These are phyloP conservation scores for Vaccinium myrtillus DNA, from an alignment of 148 eudicot species.

Conservation along the genomic window DNA sequence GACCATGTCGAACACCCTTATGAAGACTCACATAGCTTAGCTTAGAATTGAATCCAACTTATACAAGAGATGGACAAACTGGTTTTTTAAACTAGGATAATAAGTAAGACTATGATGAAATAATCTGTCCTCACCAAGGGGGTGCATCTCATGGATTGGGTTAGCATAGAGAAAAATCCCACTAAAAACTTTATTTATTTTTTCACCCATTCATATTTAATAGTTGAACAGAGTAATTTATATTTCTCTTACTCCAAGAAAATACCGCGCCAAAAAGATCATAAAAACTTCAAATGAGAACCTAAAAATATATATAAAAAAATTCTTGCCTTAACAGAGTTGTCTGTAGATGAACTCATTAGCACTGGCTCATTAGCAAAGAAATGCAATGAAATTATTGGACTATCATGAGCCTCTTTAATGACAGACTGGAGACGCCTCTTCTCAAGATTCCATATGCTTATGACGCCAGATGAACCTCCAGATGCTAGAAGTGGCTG, in stretches of 20 bases:
- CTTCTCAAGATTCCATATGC: constrained; percentile 98
- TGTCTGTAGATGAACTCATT: constrained; percentile 93
- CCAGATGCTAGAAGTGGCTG: constrained; percentile 97
- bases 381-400: constrained; percentile 85
- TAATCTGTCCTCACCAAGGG: background rate
- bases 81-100: background rate
- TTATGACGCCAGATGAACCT: constrained; percentile 93
- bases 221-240: background rate
- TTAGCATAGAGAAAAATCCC: background rate
- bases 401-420: constrained; percentile 84
- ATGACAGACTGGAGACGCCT: constrained; percentile 91
- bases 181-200: background rate
- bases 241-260: background rate
- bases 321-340: constrained; percentile 69
- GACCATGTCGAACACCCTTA: background rate
- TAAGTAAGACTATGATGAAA: background rate
- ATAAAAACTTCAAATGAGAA: background rate
- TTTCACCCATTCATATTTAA: background rate
- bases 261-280: background rate
- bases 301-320: background rate
- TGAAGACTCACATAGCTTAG: background rate
- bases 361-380: constrained; percentile 90
- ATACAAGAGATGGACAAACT: background rate
- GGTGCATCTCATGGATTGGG: background rate
- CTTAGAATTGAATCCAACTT: background rate